Evolutionary conservation across 108 stramenopile genomes (phyloP).

Genomic region (Cyclostephanos tholiformis): DNA sequence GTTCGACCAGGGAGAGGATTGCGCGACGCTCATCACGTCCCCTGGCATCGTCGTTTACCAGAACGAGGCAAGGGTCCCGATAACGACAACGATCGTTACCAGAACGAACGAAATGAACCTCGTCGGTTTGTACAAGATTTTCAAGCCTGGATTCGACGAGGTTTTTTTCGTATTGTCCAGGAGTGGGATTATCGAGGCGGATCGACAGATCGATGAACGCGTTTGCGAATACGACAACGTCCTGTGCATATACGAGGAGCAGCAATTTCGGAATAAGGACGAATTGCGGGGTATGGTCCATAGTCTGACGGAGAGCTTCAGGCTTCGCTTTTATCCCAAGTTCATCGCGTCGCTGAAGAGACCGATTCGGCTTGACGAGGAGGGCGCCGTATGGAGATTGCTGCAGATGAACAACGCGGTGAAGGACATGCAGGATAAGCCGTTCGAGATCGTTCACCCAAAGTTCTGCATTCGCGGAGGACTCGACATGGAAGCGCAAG

Average conservation of each 20-base stretch:
- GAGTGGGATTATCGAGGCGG: background rate
- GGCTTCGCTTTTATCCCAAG: conserved; percentile 11
- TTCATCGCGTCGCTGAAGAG: conserved; percentile 5
- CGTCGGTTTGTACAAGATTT: conserved; percentile 16
- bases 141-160: conserved; percentile 24
- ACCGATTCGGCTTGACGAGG: conserved; percentile 5
- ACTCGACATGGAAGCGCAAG: background rate
- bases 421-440: conserved; percentile 15
- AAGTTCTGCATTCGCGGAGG: conserved; percentile 30
- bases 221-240: conserved; percentile 25
- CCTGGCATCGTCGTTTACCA: conserved; percentile 13
- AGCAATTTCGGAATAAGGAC: background rate
- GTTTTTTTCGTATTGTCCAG: conserved; percentile 18
- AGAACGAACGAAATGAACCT: conserved; percentile 15
- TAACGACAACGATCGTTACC: conserved; percentile 21
- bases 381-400: conserved; percentile 8
- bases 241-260: conserved; percentile 1
- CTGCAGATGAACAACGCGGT: conserved; percentile 7
- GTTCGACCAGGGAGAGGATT: conserved; percentile 5
- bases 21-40: conserved; percentile 4
- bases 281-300: background rate
- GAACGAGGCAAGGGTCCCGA: conserved; percentile 5
- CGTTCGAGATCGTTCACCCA: conserved; percentile 5
- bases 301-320: conserved; percentile 6
- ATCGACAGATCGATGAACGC: background rate